Percentiles rank a stretch among this genome's conserved stretches.
Conservation (phyloP, 2,329 filamentous ascomycete species). For the Cladophialophora carrionii region DNA sequence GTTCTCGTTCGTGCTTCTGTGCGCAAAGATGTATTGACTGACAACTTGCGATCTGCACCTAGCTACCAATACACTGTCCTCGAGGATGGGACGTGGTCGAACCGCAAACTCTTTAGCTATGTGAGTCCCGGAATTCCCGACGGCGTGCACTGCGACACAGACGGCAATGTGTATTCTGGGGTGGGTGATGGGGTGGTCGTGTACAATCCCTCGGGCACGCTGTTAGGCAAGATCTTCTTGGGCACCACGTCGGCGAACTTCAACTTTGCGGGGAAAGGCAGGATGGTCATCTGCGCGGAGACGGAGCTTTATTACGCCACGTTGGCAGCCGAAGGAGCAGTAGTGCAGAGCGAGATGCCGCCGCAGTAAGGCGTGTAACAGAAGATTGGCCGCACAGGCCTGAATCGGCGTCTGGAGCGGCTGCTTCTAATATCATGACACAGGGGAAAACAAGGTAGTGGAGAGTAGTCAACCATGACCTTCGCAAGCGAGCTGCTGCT, state of each 20-base stretch:
- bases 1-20: background rate
- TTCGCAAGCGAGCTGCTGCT: background rate
- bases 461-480: background rate
- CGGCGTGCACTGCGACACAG: slow-evolving; percentile 55
- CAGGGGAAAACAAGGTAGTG: background rate
- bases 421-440: background rate
- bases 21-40: background rate
- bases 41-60: background rate
- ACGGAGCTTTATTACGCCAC: slow-evolving; percentile 34
- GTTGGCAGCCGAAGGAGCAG: slow-evolving; percentile 28
- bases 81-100: slow-evolving; percentile 39
- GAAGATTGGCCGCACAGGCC: background rate
- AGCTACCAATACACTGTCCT: slow-evolving; percentile 35
- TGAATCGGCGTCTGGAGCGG: background rate
- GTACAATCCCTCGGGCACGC: slow-evolving; percentile 54
- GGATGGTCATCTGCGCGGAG: slow-evolving; percentile 35
- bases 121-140: slow-evolving; percentile 53
- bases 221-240: slow-evolving; percentile 61
- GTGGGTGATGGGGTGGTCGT: slow-evolving; percentile 61
- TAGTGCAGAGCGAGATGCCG: slow-evolving; percentile 30
- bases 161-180: slow-evolving; percentile 61
- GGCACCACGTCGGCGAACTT: slow-evolving; percentile 41
- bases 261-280: slow-evolving; percentile 34
- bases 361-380: slow-evolving; percentile 10
- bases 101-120: slow-evolving; percentile 59